A percentile compares a stretch with the other conserved stretches of the same genome.
These are phyloP conservation scores for Picea glauca DNA, from an alignment of 75 land plant species.

Conservation along the genomic window DNA sequence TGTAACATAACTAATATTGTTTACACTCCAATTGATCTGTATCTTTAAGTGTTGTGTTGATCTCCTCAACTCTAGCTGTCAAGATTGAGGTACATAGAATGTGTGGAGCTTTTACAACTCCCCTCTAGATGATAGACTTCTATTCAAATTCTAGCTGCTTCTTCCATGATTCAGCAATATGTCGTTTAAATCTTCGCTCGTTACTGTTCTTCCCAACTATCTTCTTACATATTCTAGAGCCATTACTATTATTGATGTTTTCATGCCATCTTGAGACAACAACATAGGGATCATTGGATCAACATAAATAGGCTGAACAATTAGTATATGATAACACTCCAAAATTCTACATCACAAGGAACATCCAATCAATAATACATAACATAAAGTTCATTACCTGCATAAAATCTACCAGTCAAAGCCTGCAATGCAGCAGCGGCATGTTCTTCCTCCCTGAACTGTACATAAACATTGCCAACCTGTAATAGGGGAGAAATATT, in stretches of 20 bases:
- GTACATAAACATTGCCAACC: constrained; percentile 80
- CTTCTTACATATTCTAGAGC: neutral
- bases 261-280: neutral
- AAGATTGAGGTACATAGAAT: neutral
- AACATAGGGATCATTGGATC: neutral
- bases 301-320: neutral
- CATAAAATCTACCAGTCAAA: constrained; percentile 60
- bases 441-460: constrained; percentile 68
- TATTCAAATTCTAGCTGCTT: neutral
- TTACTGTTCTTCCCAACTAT: neutral
- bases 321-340: neutral
- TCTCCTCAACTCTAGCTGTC: neutral
- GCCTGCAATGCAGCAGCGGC: constrained; percentile 59
- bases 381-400: constrained; percentile 24
- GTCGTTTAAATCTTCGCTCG: no score
- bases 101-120: neutral
- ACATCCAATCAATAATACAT: neutral
- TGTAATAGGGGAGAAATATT: constrained; percentile 5
- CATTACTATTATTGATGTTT: neutral
- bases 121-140: neutral
- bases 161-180: no score
- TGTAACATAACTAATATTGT: no score
- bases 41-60: neutral
- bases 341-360: neutral
- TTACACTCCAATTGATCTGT: neutral